A percentile compares a stretch with the other conserved stretches of the same genome.
Conservation (phyloP, 2,329 filamentous ascomycete species). For the Sphaceloma murrayae region DNA sequence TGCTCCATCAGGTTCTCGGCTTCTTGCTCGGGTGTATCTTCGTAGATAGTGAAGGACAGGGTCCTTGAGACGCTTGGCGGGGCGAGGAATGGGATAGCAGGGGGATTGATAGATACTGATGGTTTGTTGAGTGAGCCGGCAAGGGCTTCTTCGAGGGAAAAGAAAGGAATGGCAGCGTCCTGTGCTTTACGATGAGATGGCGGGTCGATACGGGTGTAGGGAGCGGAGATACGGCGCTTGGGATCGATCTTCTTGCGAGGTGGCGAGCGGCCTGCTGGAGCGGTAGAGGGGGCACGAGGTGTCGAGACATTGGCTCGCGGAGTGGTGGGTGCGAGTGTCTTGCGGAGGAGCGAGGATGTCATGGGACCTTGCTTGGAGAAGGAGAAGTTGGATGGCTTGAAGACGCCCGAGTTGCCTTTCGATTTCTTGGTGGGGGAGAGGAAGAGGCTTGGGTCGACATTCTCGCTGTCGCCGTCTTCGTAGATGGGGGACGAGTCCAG, state of each 20-base stretch:
- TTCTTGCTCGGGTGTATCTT: constrained; percentile 82
- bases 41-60: constrained; percentile 92
- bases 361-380: constrained; percentile 26
- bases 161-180: constrained; percentile 46
- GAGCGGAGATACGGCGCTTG: constrained; percentile 52
- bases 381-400: constrained; percentile 35
- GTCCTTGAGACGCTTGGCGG: constrained; percentile 49
- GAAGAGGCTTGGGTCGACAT: constrained; percentile 46
- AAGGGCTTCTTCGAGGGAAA: constrained; percentile 76
- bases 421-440: constrained; percentile 45
- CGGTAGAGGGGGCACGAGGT: constrained; percentile 38
- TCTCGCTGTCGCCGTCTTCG: constrained; percentile 45
- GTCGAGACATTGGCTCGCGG: constrained; percentile 31
- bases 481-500: constrained; percentile 36
- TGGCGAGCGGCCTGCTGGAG: constrained; percentile 68
- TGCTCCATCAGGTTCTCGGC: constrained; percentile 91
- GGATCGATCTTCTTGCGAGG: constrained; percentile 64
- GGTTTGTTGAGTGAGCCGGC: constrained; percentile 59
- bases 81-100: constrained; percentile 30
- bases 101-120: constrained; percentile 28
- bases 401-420: constrained; percentile 35
- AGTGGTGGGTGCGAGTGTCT: constrained; percentile 33
- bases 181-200: constrained; percentile 46
- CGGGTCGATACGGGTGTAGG: constrained; percentile 61
- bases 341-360: constrained; percentile 23